These are phyloP conservation scores for Rhizopus arrhizus DNA, from an alignment of 371 early-diverging fungal species.

Conservation along the genomic window DNA sequence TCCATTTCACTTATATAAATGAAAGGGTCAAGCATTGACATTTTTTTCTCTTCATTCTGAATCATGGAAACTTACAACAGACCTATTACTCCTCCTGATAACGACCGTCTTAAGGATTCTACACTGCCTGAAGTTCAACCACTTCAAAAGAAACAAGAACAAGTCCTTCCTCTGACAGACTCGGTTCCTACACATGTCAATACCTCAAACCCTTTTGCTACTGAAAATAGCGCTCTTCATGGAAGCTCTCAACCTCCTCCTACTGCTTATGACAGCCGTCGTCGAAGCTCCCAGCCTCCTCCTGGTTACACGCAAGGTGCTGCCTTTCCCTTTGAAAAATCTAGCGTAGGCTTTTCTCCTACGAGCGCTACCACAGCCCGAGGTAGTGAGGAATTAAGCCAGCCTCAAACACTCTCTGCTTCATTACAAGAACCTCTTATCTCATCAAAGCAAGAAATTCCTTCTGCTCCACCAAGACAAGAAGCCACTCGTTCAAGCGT, in stretches of 20 bases:
- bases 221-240: not conserved
- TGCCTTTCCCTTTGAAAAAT: conserved; percentile 3
- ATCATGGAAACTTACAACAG: conserved; percentile 6
- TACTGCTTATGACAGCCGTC: not conserved
- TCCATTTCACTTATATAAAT: not conserved
- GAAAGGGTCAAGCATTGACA: not conserved
- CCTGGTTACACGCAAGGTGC: not conserved
- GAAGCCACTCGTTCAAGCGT: too few species aligned
- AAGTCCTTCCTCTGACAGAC: not conserved
- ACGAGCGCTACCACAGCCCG: not conserved
- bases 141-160: conserved; percentile 5
- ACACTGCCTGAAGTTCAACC: not conserved
- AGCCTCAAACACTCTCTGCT: too few species aligned
- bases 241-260: not conserved
- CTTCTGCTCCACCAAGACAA: too few species aligned
- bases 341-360: not conserved
- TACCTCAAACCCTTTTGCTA: not conserved
- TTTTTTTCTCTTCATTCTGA: not conserved
- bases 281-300: not conserved
- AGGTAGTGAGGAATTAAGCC: too few species aligned
- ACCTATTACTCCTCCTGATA: conserved; percentile 4
- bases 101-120: not conserved
- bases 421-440: too few species aligned
- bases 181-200: not conserved
- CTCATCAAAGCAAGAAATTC: too few species aligned